Evolutionary conservation across 208 protist species (phyloP).

Genomic region (Leptomonas pyrrhocoris): DNA sequence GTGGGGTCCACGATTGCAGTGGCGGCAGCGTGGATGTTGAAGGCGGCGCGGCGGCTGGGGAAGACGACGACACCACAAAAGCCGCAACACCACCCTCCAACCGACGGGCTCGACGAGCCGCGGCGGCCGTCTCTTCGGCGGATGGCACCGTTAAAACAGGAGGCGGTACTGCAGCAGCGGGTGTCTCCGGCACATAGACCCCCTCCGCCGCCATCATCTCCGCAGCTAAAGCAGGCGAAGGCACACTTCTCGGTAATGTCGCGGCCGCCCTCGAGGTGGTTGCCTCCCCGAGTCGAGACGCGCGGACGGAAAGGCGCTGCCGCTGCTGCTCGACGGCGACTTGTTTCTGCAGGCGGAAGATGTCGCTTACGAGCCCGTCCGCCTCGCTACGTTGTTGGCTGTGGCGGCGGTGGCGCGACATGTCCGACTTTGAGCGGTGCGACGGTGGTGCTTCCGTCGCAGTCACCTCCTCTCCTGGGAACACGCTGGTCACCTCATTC

Average conservation of each 20-base stretch:
- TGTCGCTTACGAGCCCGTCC: slow-evolving; percentile 17
- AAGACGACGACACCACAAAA: not conserved
- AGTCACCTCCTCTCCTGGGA: slow-evolving; percentile 1
- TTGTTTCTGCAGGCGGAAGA: slow-evolving; percentile 23
- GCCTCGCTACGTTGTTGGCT: slow-evolving; percentile 8
- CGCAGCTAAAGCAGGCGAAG: not conserved
- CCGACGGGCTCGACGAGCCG: slow-evolving; percentile 6
- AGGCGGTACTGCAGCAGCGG: not conserved
- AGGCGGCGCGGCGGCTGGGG: not conserved
- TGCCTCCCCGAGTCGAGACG: slow-evolving; percentile 13
- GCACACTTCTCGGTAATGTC: no score
- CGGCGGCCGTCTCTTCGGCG: slow-evolving; percentile 1
- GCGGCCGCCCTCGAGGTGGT: not conserved
- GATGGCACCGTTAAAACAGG: slow-evolving; percentile 5
- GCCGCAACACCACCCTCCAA: not conserved
- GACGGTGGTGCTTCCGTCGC: not conserved
- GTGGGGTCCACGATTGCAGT: slow-evolving; percentile 20
- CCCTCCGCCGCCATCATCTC: slow-evolving; percentile 5
- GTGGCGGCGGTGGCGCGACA: not conserved
- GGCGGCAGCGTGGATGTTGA: not conserved
- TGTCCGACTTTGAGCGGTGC: not conserved
- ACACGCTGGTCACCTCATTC: not conserved
- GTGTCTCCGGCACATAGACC: not conserved
- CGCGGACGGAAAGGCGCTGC: slow-evolving; percentile 25
- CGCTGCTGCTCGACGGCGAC: slow-evolving; percentile 30